Base-by-base conservation (phyloP, 208 protist species). In the Acanthamoeba healyi region DNA sequence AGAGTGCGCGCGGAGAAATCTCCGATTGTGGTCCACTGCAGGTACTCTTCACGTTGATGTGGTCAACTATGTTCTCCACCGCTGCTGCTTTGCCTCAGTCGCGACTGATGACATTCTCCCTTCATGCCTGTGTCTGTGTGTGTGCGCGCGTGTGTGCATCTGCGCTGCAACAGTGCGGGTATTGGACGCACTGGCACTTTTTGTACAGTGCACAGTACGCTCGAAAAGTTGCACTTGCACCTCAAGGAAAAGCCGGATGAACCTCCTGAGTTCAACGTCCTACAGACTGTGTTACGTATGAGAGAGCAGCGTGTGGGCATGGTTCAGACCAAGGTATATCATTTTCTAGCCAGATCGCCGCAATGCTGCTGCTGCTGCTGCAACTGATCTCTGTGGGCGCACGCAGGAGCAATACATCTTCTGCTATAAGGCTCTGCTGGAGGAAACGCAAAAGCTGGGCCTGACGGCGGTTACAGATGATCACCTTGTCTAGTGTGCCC, bases 101-200 rank as follows among this genome's bases (percentile, higher is more conserved):
- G n/a, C n/a, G n/a, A n/a, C n/a, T n/a, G n/a, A n/a, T n/a, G n/a
- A n/a, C n/a, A n/a, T n/a, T n/a, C n/a, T n/a, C n/a, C n/a, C n/a
- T n/a, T n/a, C n/a, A n/a, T n/a, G n/a, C n/a, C n/a, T n/a, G n/a
- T n/a, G n/a, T n/a, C n/a, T n/a, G n/a, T n/a, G n/a, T n/a, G n/a
- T n/a, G n/a, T n/a, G n/a, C n/a, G n/a, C n/a, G n/a, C n/a, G n/a
- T n/a, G n/a, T n/a, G n/a, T n/a, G n/a, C n/a, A n/a, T n/a, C n/a
- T n/a, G n/a, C n/a, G n/a, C n/a, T n/a, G n/a, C n/a, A n/a, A n/a
- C n/a, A 95, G 94, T 94, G 96, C 96, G 1, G 96, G 96, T 29
- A 97, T 97, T 58, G 96, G 96, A 0, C 88, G 96, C 49, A 97
- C 96, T 2, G 96, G 96, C 24, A 97, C 95, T 24, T 97, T 97